These are phyloP conservation scores for Phytophthora cajani DNA, from an alignment of 352 stramenopile species.

Conservation along the genomic window DNA sequence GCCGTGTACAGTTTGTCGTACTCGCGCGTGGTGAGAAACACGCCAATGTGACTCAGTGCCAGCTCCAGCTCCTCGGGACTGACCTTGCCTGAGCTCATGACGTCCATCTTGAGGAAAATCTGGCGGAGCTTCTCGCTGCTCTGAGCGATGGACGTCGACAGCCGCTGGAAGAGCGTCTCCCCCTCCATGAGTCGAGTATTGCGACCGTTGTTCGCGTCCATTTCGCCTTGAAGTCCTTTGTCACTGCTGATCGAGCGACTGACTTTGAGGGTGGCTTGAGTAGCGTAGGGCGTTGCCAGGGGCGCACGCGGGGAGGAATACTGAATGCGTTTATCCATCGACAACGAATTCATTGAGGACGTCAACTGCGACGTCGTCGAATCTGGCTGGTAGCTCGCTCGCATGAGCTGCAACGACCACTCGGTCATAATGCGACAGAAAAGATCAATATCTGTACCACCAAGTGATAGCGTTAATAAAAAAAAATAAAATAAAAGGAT, in stretches of 20 bases:
- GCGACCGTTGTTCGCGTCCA: conserved; percentile 11
- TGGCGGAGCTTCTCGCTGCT: conserved; percentile 73
- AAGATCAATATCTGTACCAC: conserved; percentile 66
- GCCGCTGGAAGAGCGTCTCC: conserved; percentile 63
- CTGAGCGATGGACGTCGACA: conserved; percentile 55
- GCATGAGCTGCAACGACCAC: conserved; percentile 73
- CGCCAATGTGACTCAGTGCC: conserved; percentile 71
- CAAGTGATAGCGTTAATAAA: neutral
- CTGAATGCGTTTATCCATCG: conserved; percentile 27
- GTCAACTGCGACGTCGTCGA: conserved; percentile 16
- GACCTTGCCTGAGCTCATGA: conserved; percentile 67
- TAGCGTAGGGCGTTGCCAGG: conserved; percentile 64
- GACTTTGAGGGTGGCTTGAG: conserved; percentile 30
- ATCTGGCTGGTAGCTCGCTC: conserved; percentile 45
- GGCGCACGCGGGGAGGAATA: conserved; percentile 26
- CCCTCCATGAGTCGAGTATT: conserved; percentile 41
- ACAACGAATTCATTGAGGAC: conserved; percentile 26
- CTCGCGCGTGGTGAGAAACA: conserved; percentile 72
- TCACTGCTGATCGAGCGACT: conserved; percentile 5
- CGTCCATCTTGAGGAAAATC: conserved; percentile 85
- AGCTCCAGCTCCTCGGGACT: conserved; percentile 76
- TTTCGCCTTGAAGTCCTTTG: neutral
- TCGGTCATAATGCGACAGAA: conserved; percentile 86
- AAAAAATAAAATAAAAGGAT: neutral
- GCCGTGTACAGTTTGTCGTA: conserved; percentile 74